phyloP scores from a whole-genome alignment of 768 basidiomycete genomes.

The Boletus insuetus region DNA sequence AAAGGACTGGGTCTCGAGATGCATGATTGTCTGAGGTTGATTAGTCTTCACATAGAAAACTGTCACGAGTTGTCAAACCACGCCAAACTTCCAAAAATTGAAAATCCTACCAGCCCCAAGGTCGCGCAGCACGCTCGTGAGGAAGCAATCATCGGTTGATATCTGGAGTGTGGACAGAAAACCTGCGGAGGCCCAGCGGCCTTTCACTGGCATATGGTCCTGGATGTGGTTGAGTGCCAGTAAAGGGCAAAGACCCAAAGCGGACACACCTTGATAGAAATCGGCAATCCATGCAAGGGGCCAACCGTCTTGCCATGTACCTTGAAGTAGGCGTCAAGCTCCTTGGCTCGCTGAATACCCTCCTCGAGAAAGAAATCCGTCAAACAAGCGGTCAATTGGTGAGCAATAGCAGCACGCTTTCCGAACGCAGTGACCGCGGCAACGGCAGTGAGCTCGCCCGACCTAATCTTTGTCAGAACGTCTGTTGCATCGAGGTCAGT shows the following conservation, averaged over 20 bases:
- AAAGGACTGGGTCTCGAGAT: constrained; percentile 34
- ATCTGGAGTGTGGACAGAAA: constrained; percentile 28
- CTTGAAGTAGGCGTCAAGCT: constrained; percentile 40
- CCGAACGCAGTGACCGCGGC: constrained; percentile 42
- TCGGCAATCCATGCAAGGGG: constrained; percentile 43
- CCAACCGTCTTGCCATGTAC: constrained; percentile 39
- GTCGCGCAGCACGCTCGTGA: constrained; percentile 38
- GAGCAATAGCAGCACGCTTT: constrained; percentile 51
- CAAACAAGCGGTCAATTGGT: constrained; percentile 42
- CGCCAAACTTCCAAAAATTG: not conserved
- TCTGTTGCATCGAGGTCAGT: constrained; percentile 39
- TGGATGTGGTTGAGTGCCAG: constrained; percentile 10
- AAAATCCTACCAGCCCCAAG: constrained; percentile 40
- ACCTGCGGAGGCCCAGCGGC: constrained; percentile 37
- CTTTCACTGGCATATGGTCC: constrained; percentile 42
- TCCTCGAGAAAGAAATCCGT: constrained; percentile 47
- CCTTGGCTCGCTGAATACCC: constrained; percentile 36
- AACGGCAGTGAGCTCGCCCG: constrained; percentile 35
- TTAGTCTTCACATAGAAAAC: constrained; percentile 47
- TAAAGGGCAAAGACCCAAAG: not conserved
- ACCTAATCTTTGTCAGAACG: constrained; percentile 28
- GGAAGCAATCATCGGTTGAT: constrained; percentile 24
- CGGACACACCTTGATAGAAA: constrained; percentile 37
- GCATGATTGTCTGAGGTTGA: constrained; percentile 42
- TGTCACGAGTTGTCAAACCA: constrained; percentile 6